These are phyloP conservation scores for Cercospora sp. DNA, from an alignment of 2,329 filamentous ascomycete genomes.

Conservation along the genomic window DNA sequence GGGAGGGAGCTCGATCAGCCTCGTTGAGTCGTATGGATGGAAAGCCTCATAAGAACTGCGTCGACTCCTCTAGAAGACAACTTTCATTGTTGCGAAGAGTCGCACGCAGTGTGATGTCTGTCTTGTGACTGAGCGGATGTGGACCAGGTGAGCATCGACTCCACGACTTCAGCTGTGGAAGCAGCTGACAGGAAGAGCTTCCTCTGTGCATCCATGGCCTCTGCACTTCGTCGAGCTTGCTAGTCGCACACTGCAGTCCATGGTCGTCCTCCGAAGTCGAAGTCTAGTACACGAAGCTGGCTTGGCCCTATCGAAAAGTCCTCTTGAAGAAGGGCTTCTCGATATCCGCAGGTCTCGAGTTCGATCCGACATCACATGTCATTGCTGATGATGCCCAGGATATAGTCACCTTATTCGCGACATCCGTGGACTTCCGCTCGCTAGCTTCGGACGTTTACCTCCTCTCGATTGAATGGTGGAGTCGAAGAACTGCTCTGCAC, in stretches of 20 bases:
- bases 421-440: constrained; percentile 14
- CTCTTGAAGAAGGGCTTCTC: constrained; percentile 9
- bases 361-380: constrained; percentile 11
- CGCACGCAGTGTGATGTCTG: not conserved
- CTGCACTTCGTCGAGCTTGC: not conserved
- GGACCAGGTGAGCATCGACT: not conserved
- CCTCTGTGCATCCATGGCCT: not conserved
- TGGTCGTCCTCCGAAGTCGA: not conserved
- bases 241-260: not conserved
- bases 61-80: not conserved
- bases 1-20: not conserved
- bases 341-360: constrained; percentile 15
- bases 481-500: constrained; percentile 7
- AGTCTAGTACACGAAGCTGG: not conserved
- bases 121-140: not conserved
- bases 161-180: not conserved
- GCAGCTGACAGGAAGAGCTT: not conserved
- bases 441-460: constrained; percentile 10
- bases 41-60: not conserved
- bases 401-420: constrained; percentile 14
- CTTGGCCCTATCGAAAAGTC: not conserved
- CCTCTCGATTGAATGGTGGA: constrained; percentile 9
- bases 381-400: constrained; percentile 18
- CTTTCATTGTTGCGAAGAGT: not conserved
- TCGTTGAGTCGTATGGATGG: not conserved